Conservation (phyloP, 306 rosid species). For the Erythrophleum fordii region DNA sequence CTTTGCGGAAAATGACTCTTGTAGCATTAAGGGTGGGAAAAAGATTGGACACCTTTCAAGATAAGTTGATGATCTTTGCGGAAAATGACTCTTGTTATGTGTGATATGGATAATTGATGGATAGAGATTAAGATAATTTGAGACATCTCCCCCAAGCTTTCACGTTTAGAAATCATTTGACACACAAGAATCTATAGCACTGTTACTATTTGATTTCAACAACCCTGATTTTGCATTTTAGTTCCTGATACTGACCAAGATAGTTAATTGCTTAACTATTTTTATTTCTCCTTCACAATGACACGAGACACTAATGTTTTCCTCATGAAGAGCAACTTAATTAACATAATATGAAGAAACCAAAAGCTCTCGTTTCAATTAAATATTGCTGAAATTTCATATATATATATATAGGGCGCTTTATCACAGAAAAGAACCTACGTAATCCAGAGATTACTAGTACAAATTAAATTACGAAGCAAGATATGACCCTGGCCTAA, state of each 20-base stretch:
- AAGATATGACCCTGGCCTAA: too few relatives aligned
- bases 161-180: conserved; percentile 43
- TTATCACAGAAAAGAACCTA: conserved; percentile 29
- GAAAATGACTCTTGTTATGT: conserved; percentile 48
- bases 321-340: conserved; percentile 57
- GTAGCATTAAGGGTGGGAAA: conserved; percentile 42
- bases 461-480: too few relatives aligned
- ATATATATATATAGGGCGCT: too few relatives aligned
- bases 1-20: too few relatives aligned
- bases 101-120: conserved; percentile 38
- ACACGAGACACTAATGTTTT: conserved; percentile 41
- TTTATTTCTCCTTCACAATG: conserved; percentile 48
- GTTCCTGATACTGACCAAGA: conserved; percentile 40
- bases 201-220: conserved; percentile 46
- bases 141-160: conserved; percentile 65
- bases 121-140: conserved; percentile 37
- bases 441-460: too few relatives aligned
- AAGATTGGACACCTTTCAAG: conserved; percentile 71
- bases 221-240: conserved; percentile 22
- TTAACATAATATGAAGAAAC: conserved; percentile 54
- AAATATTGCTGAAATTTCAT: conserved; percentile 32
- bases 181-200: conserved; percentile 40
- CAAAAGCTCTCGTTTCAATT: conserved; percentile 28
- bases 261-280: conserved; percentile 51
- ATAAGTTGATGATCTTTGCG: conserved; percentile 45